phyloP scores from a whole-genome alignment of 192 early-diverging fungal genomes.

The Coemansia asiatica region DNA sequence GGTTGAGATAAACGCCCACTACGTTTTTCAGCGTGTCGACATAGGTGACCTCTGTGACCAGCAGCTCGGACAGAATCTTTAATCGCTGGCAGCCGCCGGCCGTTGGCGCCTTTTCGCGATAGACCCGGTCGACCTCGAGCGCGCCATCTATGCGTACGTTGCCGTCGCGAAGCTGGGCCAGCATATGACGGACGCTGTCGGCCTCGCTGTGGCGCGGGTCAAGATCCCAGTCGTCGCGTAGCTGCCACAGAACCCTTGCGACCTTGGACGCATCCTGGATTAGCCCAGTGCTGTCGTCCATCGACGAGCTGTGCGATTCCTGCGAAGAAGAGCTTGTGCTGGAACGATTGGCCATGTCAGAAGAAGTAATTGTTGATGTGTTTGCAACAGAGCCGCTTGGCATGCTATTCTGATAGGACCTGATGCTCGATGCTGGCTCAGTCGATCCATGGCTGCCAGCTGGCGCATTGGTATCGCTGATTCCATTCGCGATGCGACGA shows the following conservation, averaged over 20 bases:
- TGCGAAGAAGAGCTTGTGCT: constrained; percentile 31
- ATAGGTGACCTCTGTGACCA: constrained; percentile 85
- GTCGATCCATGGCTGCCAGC: too few species aligned
- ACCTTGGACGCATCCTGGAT: constrained; percentile 35
- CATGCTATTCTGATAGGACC: constrained; percentile 10
- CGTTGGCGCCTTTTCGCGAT: constrained; percentile 26
- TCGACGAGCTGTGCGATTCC: constrained; percentile 25
- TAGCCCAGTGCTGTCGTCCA: constrained; percentile 16
- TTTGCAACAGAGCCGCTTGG: background rate
- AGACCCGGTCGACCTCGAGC: constrained; percentile 23
- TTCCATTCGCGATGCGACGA: constrained; percentile 13
- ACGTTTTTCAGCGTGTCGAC: constrained; percentile 76
- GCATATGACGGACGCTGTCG: constrained; percentile 20
- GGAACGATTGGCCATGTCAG: constrained; percentile 8
- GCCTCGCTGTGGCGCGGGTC: constrained; percentile 34
- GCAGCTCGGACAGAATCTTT: constrained; percentile 75
- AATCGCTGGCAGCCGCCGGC: constrained; percentile 55
- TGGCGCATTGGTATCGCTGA: constrained; percentile 7
- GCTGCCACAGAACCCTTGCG: constrained; percentile 39
- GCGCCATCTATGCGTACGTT: constrained; percentile 24
- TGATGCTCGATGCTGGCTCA: background rate
- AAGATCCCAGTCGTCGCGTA: constrained; percentile 56
- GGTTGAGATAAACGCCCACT: constrained; percentile 65
- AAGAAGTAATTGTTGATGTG: background rate
- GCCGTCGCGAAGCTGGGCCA: constrained; percentile 24